A percentile compares a stretch with the other conserved stretches of the same genome.
These are phyloP conservation scores for Pelargonium myrrhifolium DNA, from an alignment of 441 rosid species.

Conservation along the genomic window DNA sequence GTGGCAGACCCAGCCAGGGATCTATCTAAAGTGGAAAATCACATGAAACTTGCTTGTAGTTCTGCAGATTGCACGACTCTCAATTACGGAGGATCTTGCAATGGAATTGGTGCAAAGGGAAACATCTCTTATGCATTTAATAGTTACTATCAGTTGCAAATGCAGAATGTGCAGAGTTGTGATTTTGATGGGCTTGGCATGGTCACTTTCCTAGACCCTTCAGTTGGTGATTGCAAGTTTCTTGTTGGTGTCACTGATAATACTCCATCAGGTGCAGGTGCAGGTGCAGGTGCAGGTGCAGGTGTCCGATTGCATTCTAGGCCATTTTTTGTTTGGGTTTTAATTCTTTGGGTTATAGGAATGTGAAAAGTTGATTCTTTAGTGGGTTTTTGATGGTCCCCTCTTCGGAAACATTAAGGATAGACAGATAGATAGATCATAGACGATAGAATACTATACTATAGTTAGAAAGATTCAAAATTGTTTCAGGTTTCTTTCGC, in stretches of 20 bases:
- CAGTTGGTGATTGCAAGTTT: slow-evolving; percentile 77
- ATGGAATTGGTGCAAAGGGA: slow-evolving; percentile 71
- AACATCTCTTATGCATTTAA: slow-evolving; percentile 88
- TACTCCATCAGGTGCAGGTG: slow-evolving; percentile 27
- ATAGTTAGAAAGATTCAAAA: slow-evolving; percentile 20
- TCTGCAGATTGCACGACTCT: slow-evolving; percentile 90
- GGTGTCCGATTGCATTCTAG: too few species aligned
- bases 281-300: too few species aligned
- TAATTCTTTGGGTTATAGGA: too few species aligned
- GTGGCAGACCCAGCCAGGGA: slow-evolving; percentile 69
- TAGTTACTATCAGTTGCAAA: slow-evolving; percentile 80
- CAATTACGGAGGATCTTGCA: slow-evolving; percentile 79
- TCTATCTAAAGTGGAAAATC: slow-evolving; percentile 57
- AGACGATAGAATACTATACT: too few species aligned
- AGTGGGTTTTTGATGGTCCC: slow-evolving; percentile 32
- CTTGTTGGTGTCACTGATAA: slow-evolving; percentile 74
- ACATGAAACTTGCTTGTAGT: slow-evolving; percentile 64
- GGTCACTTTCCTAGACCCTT: slow-evolving; percentile 81
- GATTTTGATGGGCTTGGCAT: slow-evolving; percentile 81
- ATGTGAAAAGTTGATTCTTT: too few species aligned
- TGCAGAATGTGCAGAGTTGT: slow-evolving; percentile 68
- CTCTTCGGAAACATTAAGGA: slow-evolving; percentile 24
- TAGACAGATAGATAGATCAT: slow-evolving; percentile 21
- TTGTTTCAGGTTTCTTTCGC: slow-evolving; percentile 18
- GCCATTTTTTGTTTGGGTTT: too few species aligned